Percentiles rank a stretch among this genome's conserved stretches.
Evolutionary conservation across 306 rosid species (phyloP).

Genomic region (Cucurbita maxima): DNA sequence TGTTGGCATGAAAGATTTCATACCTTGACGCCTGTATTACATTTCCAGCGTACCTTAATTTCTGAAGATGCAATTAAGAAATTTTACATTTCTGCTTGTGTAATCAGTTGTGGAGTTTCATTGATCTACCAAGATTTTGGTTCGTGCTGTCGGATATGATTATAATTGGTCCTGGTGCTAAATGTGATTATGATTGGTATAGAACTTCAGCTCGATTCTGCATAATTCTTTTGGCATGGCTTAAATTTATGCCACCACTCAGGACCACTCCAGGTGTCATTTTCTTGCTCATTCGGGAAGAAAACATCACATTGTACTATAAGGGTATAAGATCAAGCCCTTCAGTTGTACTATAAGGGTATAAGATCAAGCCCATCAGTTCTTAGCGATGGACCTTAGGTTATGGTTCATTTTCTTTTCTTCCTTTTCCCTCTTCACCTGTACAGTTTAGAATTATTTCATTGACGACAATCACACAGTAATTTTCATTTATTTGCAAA

Average conservation of each 20-base stretch:
- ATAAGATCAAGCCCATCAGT: constrained; percentile 1
- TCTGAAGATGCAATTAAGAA: not conserved
- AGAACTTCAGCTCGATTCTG: not conserved
- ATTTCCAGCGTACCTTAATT: not conserved
- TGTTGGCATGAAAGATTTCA: not conserved
- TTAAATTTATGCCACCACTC: not conserved
- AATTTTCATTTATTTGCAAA: constrained; percentile 23
- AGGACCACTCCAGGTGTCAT: not conserved
- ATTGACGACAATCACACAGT: constrained; percentile 49
- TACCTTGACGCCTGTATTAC: not conserved
- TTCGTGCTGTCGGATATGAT: not conserved
- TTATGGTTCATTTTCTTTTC: not conserved
- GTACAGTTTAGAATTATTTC: constrained; percentile 56
- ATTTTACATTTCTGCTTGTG: not conserved
- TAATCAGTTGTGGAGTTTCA: not conserved
- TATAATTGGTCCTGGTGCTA: not conserved
- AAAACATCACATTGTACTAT: constrained; percentile 2
- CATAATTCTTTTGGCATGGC: not conserved
- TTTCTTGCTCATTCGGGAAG: constrained; percentile 4
- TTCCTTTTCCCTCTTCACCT: not conserved
- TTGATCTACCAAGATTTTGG: constrained; percentile 1
- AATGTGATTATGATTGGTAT: not conserved
- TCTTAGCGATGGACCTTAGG: not conserved
- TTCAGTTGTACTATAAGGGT: constrained; percentile 5
- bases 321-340: constrained; percentile 1